Base-by-base conservation (phyloP, 441 rosid genomes). In the Adansonia gregorii region DNA sequence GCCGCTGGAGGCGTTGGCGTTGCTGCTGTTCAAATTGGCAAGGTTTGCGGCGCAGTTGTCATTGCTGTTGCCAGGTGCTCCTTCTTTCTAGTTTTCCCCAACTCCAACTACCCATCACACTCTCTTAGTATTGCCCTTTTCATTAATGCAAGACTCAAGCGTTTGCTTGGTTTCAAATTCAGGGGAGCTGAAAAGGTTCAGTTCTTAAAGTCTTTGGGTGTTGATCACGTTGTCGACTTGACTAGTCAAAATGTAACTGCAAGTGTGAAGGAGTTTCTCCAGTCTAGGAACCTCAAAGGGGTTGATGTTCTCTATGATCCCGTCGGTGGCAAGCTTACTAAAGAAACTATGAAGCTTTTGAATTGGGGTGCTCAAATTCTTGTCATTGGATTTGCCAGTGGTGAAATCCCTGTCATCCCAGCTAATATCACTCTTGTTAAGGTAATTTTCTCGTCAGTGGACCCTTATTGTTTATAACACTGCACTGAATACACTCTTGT, bases 1-100 rank as follows among this genome's bases (percentile, higher is more conserved):
- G 99, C 99, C 2, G 98, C 97, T 67, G 98, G 99, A 78, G 99
- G 98, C 15, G 99, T 96, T 76, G 99, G 99, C 14, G 85, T 92
- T 78, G 90, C 98, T 48, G 98, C 98, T 61, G 92, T 93, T 4
- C 98, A 96, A 84, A 94, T 96, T 46, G 99, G 94, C 80, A 96
- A 96, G 85, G 89, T 86, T 78, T 79, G 87, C 77, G 94, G 97
- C 12, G 97, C 99, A 78, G 78, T 79, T 84, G 96, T 96, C 41
- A 89, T 96, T 81, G 98, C 96, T 0, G 94, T 87, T 63, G 97
- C 93, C 51, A 91, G 99, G 98, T 95, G 84, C 69, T 55, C n/a
- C 15, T 14, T 5, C 60, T 45, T 61, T 61, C 69, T 49, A 31
- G 35, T 31, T 31, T 31, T 31, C 35, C 35, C 35, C 35, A 31